Evolutionary conservation across 257 asterid species (phyloP), one percentile per base, ranked within the genome.

Genomic region (Euphrasia confusa): DNA sequence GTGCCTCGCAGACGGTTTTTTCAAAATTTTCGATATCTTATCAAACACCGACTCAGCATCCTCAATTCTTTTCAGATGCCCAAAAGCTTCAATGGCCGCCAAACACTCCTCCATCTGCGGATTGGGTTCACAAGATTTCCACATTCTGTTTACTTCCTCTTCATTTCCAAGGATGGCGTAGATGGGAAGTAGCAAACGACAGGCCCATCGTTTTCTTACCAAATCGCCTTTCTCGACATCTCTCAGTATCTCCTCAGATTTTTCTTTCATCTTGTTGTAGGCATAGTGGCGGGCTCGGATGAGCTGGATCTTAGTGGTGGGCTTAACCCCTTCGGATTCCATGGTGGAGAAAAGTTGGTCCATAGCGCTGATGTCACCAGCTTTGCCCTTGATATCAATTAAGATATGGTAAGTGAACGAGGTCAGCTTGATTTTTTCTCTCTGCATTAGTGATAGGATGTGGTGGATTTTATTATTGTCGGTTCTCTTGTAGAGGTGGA

Each of bases 21-120:
- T 74, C 35, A 64, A 26, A 13, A 24, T 75, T 57, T 79, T 59
- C 55, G 65, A 5, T 78, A 79, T 49, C 50, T 33, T 75, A 1
- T 82, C 77, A 54, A 88, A 85, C 39, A 73, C 83, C n/a, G 78
- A 81, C 65, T 90, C 96, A 4, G 98, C 95, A 44, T 84, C 83
- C 61, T 84, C 79, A 42, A 92, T 70, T 49, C 64, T 79, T n/a
- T 77, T 69, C 11, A 88, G 78, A 58, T 71, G 72, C 10, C 98
- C 98, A 82, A 83, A 90, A 37, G 96, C 94, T 69, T 67, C 79
- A 54, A 85, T 67, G 48, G 94, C 91, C 45, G 90, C 80, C 44
- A 68, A 11, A 64, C 84, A 80, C 64, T 85, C 95, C 4, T n/a
- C 45, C 15, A 70, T n/a, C 2, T 63, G 30, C 24, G 91, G 85